Conservation (phyloP, 1,139 yeast species). For the Geotrichum macrosporum region DNA sequence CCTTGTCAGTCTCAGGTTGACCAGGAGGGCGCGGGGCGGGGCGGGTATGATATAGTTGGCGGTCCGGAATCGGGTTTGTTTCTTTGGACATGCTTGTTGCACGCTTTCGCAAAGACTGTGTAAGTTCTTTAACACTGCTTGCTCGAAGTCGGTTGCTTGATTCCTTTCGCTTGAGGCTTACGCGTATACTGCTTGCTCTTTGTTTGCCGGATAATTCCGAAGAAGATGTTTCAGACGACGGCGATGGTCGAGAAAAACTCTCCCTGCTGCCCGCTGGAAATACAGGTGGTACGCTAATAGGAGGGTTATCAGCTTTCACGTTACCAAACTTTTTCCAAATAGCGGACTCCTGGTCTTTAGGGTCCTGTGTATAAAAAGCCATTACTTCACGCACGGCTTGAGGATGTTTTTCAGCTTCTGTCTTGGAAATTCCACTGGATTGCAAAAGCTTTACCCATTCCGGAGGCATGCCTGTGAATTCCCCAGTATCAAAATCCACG, state of each 20-base stretch:
- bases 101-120: constrained; percentile 19
- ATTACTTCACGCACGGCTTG: constrained; percentile 93
- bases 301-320: constrained; percentile 35
- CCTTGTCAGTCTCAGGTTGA: no score
- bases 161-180: constrained; percentile 18
- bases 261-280: constrained; percentile 3
- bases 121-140: constrained; percentile 20
- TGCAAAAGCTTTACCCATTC: constrained; percentile 85
- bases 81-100: constrained; percentile 19
- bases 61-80: constrained; percentile 15
- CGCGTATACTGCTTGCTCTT: constrained; percentile 20
- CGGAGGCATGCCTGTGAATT: constrained; percentile 83
- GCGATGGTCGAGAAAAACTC: constrained; percentile 18
- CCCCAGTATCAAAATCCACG: constrained; percentile 74
- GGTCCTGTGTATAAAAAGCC: constrained; percentile 70
- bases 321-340: constrained; percentile 72
- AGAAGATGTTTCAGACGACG: constrained; percentile 11
- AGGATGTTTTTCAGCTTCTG: constrained; percentile 86
- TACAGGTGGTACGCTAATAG: constrained; percentile 5
- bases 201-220: constrained; percentile 4
- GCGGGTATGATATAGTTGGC: constrained; percentile 55
- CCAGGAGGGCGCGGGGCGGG: constrained; percentile 60
- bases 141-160: constrained; percentile 18
- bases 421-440: constrained; percentile 79
- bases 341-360: constrained; percentile 56